Percentiles rank a stretch among this genome's conserved stretches.
Conservation (phyloP, 345 rosid species). For the Geranium rotundifolium region DNA sequence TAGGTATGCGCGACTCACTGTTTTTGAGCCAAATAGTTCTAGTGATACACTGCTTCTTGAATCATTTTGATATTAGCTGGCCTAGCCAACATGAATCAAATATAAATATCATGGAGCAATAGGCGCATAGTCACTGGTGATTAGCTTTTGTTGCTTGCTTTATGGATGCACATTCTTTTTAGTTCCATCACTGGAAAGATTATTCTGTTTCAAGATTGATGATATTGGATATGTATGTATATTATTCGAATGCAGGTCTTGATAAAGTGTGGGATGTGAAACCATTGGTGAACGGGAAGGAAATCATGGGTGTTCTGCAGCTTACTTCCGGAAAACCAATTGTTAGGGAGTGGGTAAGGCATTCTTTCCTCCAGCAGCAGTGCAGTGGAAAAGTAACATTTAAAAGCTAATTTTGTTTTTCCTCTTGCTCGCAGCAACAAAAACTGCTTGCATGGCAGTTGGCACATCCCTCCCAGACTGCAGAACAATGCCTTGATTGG, state of each 20-base stretch:
- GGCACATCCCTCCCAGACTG: conserved; percentile 51
- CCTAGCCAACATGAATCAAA: too few species aligned
- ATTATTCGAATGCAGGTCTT: conserved; percentile 41
- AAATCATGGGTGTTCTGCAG: conserved; percentile 65
- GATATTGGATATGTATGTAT: too few species aligned
- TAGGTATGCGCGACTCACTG: conserved; percentile 28
- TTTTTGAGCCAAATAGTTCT: background rate
- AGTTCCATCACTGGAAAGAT: too few species aligned
- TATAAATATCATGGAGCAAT: too few species aligned
- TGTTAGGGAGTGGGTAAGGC: conserved; percentile 77
- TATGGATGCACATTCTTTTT: too few species aligned
- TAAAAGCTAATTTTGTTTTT: conserved; percentile 9
- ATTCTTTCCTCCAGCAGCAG: too few species aligned
- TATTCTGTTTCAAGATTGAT: background rate
- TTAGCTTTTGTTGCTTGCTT: too few species aligned
- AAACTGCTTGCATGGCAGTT: conserved; percentile 77
- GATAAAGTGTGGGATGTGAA: conserved; percentile 69
- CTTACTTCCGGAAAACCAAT: conserved; percentile 64
- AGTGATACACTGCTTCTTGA: too few species aligned
- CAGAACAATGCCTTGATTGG: conserved; percentile 85
- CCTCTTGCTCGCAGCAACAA: conserved; percentile 71
- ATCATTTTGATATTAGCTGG: too few species aligned
- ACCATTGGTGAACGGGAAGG: conserved; percentile 75
- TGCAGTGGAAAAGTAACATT: background rate
- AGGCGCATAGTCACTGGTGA: too few species aligned